Evolutionary conservation across 140 eudicot species (phyloP).

Genomic region (Bidens hawaiensis): DNA sequence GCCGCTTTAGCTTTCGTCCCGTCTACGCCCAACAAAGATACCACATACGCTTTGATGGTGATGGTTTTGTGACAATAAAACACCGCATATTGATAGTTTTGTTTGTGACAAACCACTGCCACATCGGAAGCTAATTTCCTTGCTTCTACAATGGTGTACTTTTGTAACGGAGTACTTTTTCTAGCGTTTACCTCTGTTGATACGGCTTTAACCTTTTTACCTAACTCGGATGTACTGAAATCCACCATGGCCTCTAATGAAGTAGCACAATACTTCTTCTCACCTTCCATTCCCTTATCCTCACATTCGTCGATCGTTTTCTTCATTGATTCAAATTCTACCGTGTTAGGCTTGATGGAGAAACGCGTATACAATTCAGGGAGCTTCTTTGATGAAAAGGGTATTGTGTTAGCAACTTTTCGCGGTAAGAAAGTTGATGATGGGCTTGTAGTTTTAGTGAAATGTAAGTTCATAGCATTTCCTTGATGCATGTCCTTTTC

Average conservation of each 20-base stretch:
- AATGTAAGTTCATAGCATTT: constrained; percentile 45
- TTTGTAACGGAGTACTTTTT: constrained; percentile 19
- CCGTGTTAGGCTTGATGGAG: constrained; percentile 35
- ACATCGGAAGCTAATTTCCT: constrained; percentile 27
- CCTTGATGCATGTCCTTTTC: constrained; percentile 50
- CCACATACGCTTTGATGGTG: constrained; percentile 31
- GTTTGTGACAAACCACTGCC: constrained; percentile 63
- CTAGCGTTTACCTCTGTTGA: constrained; percentile 43
- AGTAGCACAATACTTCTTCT: constrained; percentile 61
- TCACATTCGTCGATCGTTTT: constrained; percentile 58
- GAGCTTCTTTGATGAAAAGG: constrained; percentile 63
- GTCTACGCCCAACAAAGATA: constrained; percentile 44
- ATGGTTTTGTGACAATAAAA: constrained; percentile 61
- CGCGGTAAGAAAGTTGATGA: constrained; percentile 49
- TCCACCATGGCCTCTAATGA: constrained; percentile 74
- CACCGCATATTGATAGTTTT: constrained; percentile 59
- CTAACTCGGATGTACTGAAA: constrained; percentile 46
- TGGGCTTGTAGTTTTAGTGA: constrained; percentile 30
- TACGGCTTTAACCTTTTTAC: constrained; percentile 46
- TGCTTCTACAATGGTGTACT: constrained; percentile 33
- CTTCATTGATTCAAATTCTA: constrained; percentile 45
- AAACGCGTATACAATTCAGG: constrained; percentile 35
- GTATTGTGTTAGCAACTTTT: constrained; percentile 44
- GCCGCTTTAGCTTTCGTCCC: constrained; percentile 53
- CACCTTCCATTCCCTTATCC: constrained; percentile 41